phyloP scores from a whole-genome alignment of 2,329 filamentous ascomycete genomes.

The Dactylellina haptotyla region DNA sequence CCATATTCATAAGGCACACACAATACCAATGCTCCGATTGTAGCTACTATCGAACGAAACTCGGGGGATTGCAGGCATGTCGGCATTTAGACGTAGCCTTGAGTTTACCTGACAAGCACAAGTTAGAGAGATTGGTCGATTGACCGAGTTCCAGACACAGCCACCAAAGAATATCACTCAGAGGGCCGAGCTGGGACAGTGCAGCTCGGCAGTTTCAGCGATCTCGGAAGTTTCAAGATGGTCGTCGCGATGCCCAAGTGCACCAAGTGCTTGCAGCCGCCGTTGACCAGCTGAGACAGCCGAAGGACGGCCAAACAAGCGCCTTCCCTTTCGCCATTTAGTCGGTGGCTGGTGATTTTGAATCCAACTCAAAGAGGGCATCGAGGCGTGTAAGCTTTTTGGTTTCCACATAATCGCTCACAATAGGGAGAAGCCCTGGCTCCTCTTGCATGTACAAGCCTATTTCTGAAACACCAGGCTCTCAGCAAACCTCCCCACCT shows the following conservation, averaged over 20 bases:
- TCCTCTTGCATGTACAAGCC: conserved; percentile 6
- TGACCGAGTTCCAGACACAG: too few relatives aligned
- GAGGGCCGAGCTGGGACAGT: not conserved
- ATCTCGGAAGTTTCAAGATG: conserved; percentile 44
- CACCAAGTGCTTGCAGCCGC: conserved; percentile 21
- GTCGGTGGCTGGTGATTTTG: conserved; percentile 26
- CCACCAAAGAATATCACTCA: too few relatives aligned
- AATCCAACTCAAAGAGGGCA: conserved; percentile 21
- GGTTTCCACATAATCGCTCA: conserved; percentile 31
- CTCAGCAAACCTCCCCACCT: not conserved
- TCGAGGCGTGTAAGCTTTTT: conserved; percentile 23
- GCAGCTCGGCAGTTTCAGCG: conserved; percentile 40
- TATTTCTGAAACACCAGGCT: conserved; percentile 23
- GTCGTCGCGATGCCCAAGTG: conserved; percentile 29
- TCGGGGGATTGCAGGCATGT: too few relatives aligned
- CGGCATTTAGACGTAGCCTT: too few relatives aligned
- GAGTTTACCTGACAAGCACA: too few relatives aligned
- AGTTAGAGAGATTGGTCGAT: too few relatives aligned
- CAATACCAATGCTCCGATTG: too few relatives aligned
- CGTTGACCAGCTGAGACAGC: conserved; percentile 22
- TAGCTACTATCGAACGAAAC: too few relatives aligned
- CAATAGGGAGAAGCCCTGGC: too few relatives aligned
- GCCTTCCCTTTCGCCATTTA: conserved; percentile 18
- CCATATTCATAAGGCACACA: too few relatives aligned
- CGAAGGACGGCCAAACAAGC: conserved; percentile 40